These are phyloP conservation scores for Luffa acutangula DNA, from an alignment of 306 rosid species.

Conservation along the genomic window DNA sequence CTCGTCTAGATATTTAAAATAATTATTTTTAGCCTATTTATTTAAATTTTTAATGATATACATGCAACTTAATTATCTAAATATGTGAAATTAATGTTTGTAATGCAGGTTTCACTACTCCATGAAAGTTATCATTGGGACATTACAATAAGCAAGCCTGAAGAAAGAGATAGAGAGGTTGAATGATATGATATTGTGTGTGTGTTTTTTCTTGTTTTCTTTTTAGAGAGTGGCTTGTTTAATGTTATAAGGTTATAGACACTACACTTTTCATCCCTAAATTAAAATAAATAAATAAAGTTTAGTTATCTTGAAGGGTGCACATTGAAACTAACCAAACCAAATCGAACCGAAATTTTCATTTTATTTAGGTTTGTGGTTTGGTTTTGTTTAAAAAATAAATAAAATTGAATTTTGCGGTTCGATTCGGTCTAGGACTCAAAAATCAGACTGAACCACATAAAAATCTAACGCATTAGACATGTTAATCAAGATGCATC, in stretches of 20 bases:
- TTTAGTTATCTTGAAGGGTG: not conserved
- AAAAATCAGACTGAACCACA: too few species aligned
- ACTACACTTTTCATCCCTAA: not conserved
- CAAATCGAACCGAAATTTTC: too few species aligned
- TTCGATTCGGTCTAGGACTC: too few species aligned
- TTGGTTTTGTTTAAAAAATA: too few species aligned
- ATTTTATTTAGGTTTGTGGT: too few species aligned
- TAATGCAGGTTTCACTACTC: not conserved
- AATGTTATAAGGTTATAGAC: not conserved
- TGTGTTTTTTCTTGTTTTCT: not conserved
- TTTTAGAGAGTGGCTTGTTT: not conserved
- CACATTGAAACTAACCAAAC: too few species aligned
- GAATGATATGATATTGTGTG: not conserved
- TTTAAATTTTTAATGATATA: not conserved
- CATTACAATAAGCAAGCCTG: not conserved
- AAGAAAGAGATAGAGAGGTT: not conserved
- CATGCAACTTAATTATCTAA: not conserved
- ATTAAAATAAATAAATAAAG: not conserved
- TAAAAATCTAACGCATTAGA: too few species aligned
- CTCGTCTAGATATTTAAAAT: too few species aligned
- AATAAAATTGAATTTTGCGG: too few species aligned
- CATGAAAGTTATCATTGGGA: not conserved
- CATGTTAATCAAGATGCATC: too few species aligned
- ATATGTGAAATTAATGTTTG: not conserved
- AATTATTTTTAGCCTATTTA: not conserved